These are phyloP conservation scores for Monsonia emarginata DNA, from an alignment of 441 rosid species.

Conservation along the genomic window DNA sequence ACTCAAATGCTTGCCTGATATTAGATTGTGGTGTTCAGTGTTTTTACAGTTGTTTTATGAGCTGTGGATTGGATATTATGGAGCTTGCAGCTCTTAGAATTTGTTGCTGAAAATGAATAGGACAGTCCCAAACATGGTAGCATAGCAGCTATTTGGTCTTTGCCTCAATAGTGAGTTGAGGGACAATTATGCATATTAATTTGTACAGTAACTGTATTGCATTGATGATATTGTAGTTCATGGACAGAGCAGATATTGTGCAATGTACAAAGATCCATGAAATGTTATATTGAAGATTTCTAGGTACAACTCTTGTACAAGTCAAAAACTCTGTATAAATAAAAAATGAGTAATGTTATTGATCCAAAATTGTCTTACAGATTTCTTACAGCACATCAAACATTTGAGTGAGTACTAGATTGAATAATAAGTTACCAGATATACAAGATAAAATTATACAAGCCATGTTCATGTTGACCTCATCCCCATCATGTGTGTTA, in stretches of 20 bases:
- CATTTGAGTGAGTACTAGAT: no score
- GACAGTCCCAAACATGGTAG: constrained; percentile 4
- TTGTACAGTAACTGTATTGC: constrained; percentile 9
- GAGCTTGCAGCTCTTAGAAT: not conserved
- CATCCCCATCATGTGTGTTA: not conserved
- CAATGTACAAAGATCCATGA: not conserved
- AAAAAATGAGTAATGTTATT: not conserved
- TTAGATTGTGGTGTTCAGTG: not conserved
- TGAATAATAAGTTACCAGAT: not conserved
- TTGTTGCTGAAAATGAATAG: constrained; percentile 3
- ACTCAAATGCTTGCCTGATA: constrained; percentile 8
- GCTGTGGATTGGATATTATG: not conserved
- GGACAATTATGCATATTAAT: not conserved
- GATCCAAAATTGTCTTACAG: not conserved
- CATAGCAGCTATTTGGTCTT: constrained; percentile 11
- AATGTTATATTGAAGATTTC: not conserved
- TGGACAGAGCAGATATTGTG: not conserved
- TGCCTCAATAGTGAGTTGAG: constrained; percentile 2
- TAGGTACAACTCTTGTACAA: not conserved
- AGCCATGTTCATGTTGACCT: no score
- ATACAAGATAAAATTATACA: not conserved
- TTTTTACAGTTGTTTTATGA: not conserved
- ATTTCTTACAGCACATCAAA: not conserved
- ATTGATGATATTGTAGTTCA: not conserved
- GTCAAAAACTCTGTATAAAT: not conserved